Base-by-base conservation (phyloP, 116 monocot genomes). In the Phalaenopsis hybrid region DNA sequence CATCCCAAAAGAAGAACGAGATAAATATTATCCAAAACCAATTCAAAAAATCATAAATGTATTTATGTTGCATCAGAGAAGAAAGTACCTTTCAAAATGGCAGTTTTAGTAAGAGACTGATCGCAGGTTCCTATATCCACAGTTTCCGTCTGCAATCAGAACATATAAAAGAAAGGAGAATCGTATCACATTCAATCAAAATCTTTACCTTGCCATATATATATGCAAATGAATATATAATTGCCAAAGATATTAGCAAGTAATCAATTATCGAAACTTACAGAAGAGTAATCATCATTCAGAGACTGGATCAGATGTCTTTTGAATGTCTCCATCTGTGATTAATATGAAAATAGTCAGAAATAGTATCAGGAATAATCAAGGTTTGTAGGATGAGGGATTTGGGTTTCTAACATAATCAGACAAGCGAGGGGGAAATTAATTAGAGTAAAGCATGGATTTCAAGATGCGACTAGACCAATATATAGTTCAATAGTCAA, bases 291-390 rank as follows among this genome's bases (percentile, higher is more conserved):
- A n/a, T n/a, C n/a, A n/a, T n/a, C n/a, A n/a, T n/a, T n/a, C n/a
- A n/a, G n/a, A n/a, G n/a, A n/a, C n/a, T n/a, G n/a, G n/a, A n/a
- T n/a, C n/a, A n/a, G n/a, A n/a, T n/a, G n/a, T n/a, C n/a, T n/a
- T n/a, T 92, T 99, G 84, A 99, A 99, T 74, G 90, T 86, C 81
- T 95, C 95, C 88, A 95, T 84, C 95, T 95, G 89, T 78, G 9
- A 69, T 57, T 77, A 33, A 69, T 49, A 4, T 31, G 45, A 23
- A 52, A 75, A 33, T 63, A 21, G 63, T 63, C 25, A 70, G 13
- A 70, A 70, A 70, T 10, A 15, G 1, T 63, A 8, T 8, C 1
- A 63, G 25, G 25, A 25, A 63, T 23, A 8, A 63, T 21, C 21
- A 63, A 25, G 5, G 21, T 63, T 21, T 23, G 63, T 63, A 63